Conservation (phyloP, 495 filamentous ascomycete species). For the Hypoxylon trugodes region DNA sequence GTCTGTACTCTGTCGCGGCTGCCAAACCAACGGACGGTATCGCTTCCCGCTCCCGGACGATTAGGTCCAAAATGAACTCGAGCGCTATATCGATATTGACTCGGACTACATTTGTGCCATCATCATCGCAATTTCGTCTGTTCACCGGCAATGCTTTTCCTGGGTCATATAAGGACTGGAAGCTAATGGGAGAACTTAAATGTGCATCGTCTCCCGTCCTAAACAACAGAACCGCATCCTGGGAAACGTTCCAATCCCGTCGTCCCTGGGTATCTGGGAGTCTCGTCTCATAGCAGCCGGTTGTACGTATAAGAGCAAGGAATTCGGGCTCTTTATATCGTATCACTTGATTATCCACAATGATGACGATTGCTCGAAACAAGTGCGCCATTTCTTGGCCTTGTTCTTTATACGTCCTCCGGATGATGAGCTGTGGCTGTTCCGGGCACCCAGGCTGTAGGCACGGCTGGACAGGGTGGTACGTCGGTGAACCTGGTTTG, state of each 20-base stretch:
- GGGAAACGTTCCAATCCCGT: not conserved
- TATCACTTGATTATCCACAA: not conserved
- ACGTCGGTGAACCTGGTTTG: not conserved
- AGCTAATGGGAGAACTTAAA: conserved; percentile 8
- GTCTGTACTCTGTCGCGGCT: not conserved
- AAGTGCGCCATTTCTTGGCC: not conserved
- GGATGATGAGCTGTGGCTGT: not conserved
- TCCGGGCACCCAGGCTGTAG: not conserved
- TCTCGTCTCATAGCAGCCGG: not conserved
- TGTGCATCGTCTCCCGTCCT: conserved; percentile 4
- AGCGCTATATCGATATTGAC: conserved; percentile 7
- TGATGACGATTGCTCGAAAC: not conserved
- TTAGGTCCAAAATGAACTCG: not conserved
- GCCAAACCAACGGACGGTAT: not conserved
- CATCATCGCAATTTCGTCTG: not conserved
- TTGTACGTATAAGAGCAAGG: not conserved
- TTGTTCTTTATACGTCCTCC: not conserved
- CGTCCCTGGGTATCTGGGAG: not conserved
- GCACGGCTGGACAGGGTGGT: not conserved
- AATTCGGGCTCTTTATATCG: not conserved
- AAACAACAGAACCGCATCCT: not conserved
- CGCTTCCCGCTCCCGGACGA: not conserved
- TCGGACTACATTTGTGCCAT: not conserved
- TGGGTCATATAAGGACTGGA: not conserved
- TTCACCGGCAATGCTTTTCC: not conserved